Percentiles rank a stretch among this genome's conserved stretches.
These are phyloP conservation scores for Epichloe hybrida DNA, from an alignment of 2,329 filamentous ascomycete genomes.

Conservation along the genomic window DNA sequence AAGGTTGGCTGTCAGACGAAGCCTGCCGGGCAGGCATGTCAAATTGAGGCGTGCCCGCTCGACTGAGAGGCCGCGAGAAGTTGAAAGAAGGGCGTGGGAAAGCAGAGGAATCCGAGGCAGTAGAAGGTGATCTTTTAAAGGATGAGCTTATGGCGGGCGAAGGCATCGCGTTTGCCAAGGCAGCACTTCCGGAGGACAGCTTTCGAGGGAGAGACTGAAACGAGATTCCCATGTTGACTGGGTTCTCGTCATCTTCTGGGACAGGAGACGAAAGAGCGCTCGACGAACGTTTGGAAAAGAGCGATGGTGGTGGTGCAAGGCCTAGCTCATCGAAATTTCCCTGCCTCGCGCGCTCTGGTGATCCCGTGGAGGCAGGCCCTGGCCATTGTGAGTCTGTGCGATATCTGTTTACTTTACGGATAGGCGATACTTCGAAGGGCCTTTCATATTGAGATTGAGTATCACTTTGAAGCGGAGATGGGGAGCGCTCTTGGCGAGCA, in stretches of 20 bases:
- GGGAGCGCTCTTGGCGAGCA: conserved; percentile 44
- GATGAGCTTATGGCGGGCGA: conserved; percentile 47
- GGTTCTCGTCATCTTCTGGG: conserved; percentile 57
- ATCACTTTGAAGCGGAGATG: conserved; percentile 34
- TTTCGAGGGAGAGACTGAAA: conserved; percentile 60
- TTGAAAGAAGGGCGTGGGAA: conserved; percentile 71
- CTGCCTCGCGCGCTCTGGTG: conserved; percentile 32
- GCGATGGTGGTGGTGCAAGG: conserved; percentile 35
- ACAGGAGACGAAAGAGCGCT: conserved; percentile 52
- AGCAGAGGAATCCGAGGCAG: conserved; percentile 67
- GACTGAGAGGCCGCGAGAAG: conserved; percentile 82
- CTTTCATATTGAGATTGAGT: conserved; percentile 17
- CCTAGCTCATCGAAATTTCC: conserved; percentile 36
- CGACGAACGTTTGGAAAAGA: conserved; percentile 39
- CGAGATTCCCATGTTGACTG: conserved; percentile 37
- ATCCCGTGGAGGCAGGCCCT: conserved; percentile 21
- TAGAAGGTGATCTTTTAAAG: conserved; percentile 67
- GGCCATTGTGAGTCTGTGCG: conserved; percentile 22
- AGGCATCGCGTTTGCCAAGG: conserved; percentile 27
- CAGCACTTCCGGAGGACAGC: conserved; percentile 55
- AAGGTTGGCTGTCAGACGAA: conserved; percentile 54
- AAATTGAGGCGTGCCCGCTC: conserved; percentile 46
- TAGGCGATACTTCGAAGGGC: conserved; percentile 16
- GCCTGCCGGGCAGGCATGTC: conserved; percentile 48
- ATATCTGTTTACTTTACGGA: conserved; percentile 20